Evolutionary conservation across 2,329 filamentous ascomycete genomes (phyloP), one percentile per base, ranked within the genome.

Genomic region (Hypoxylon sp.): DNA sequence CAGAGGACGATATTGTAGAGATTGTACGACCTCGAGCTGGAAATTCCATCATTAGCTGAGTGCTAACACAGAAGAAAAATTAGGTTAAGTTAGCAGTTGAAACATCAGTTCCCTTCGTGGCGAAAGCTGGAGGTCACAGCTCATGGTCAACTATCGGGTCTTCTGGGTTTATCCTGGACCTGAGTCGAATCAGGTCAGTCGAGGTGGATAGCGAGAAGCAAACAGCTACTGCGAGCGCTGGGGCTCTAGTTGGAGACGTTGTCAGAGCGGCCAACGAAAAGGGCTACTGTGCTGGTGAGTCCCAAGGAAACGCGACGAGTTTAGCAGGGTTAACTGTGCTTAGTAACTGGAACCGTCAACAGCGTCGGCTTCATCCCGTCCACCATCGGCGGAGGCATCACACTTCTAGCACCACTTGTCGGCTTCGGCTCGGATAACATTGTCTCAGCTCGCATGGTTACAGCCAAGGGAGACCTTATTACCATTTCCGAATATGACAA

Each of bases 341-440:
- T 21, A 59, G 56, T 23, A 50, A 59, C 46, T 21, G 56, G 56
- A 14, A 59, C 46, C 13, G 56, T 59, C n/a, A 50, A 51, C 2
- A 59, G 56, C 17, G 55, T 59, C 43, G 56, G 46, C 17, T 59
- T 59, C n/a, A 59, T 59, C 14, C 45, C 46, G 10, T 59, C 56
- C 6, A 51, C 34, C 32, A 51, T 59, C 32, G 56, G 56, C 14
- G 56, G 56, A 14, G 45, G 32, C 14, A 59, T 59, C 34, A 59
- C 56, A 2, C 13, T 51, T 30, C 14, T 59, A 36, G 41, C 60
- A 11, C 46, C 60, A 3, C 46, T 63, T 30, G 46, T 58, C 9
- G 60, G 60, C 21, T 63, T 51, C 14, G 60, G 52, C n/a, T 57
- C 25, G 23, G 60, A 63, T n/a, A 57, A 58, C 17, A 57, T 58